Base-by-base conservation (phyloP, 2,329 filamentous ascomycete genomes). In the Phyllosticta citriasiana region DNA sequence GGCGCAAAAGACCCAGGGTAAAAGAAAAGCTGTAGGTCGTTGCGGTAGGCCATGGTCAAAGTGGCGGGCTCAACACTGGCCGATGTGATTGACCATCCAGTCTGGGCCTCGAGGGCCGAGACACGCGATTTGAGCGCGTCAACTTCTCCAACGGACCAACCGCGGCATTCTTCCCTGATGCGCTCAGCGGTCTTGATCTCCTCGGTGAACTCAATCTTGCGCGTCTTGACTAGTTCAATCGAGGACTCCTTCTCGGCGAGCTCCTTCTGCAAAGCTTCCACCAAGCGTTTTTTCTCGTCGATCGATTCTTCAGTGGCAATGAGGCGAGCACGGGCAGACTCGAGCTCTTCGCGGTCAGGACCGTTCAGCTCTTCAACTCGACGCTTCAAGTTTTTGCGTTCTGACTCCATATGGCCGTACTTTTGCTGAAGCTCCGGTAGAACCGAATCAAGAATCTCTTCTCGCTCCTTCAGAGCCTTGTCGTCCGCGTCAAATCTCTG, bases 61-160 rank as follows among this genome's bases (percentile, higher is more conserved):
- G 77, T 82, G 9, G 30, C 26, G 1, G 81, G 82, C 19, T 80
- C 82, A 1, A 81, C 77, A 24, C 87, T 81, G 19, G 87, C 84
- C 3, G 78, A 76, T 2, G 82, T 85, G 64, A 93, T 85, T 27
- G 82, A 80, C 89, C 89, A 94, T 59, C 87, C 87, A 68, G 86
- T 78, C 60, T 82, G 73, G 63, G 80, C 80, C 71, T 92, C 88
- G 24, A 93, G 77, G 0, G 77, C 76, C 51, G 85, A 80, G 52
- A 89, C 86, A 64, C 82, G 84, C 54, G 77, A 88, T 81, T 92
- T 91, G n/a, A 96, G 79, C 50, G 79, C 78, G 65, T 82, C 82
- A 65, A 97, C 89, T 74, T 97, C 94, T 27, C 82, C 86, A 58
- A 87, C 84, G 61, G 87, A 93, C 87, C 92, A 97, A 50, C 93